A percentile compares a stretch with the other conserved stretches of the same genome.
phyloP scores from a whole-genome alignment of 306 rosid genomes.

The Rubus parviflorus region DNA sequence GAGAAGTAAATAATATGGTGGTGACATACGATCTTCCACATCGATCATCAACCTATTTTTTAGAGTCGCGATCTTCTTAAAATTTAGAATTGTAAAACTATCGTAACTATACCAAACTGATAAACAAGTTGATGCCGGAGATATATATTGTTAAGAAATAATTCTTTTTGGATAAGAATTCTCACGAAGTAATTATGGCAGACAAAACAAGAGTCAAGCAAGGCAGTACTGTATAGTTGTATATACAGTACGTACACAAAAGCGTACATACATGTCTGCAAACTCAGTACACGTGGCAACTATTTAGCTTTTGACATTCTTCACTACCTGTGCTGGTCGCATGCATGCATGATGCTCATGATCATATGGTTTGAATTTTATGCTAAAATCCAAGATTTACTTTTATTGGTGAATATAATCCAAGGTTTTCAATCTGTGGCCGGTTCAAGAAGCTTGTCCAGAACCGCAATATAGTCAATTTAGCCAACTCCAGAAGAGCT shows the following conservation, averaged over 20 bases:
- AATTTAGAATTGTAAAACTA: no score
- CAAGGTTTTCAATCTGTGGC: conserved; percentile 3
- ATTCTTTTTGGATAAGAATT: no score
- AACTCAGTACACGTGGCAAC: not conserved
- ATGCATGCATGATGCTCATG: not conserved
- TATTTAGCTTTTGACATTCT: not conserved
- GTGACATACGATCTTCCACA: no score
- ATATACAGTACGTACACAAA: not conserved
- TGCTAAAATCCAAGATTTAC: conserved; percentile 5
- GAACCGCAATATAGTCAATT: not conserved
- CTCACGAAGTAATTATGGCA: no score
- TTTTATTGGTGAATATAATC: not conserved
- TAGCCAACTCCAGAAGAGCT: no score
- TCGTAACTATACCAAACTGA: no score
- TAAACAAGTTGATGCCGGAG: no score
- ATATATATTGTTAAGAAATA: no score
- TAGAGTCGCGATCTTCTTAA: no score
- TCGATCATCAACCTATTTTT: no score
- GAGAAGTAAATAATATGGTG: no score
- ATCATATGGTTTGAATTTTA: not conserved
- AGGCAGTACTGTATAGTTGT: not conserved
- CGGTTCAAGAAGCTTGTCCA: conserved; percentile 13
- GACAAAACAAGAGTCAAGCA: not conserved
- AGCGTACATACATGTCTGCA: not conserved
- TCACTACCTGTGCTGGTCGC: not conserved